Conservation (phyloP, 2,329 filamentous ascomycete genomes). For the Fusarium sp. region DNA sequence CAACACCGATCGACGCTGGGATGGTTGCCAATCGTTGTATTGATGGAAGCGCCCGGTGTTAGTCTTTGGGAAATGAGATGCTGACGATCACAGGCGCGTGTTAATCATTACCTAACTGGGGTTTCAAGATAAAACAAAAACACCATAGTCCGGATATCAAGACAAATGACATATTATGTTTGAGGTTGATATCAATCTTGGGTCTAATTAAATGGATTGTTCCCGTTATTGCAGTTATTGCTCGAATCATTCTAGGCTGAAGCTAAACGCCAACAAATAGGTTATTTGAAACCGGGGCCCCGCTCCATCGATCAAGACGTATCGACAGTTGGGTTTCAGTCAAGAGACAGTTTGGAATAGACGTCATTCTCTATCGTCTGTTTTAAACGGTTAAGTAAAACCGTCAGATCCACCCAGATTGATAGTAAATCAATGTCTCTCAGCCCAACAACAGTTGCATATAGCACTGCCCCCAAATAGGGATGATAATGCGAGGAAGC, state of each 20-base stretch:
- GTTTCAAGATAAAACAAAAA: not conserved
- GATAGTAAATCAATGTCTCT: not conserved
- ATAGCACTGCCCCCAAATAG: conserved; percentile 10
- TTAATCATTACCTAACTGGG: conserved; percentile 3
- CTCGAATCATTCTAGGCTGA: not conserved
- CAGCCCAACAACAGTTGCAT: not conserved
- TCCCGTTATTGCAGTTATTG: not conserved
- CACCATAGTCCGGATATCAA: not conserved
- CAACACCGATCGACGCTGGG: conserved; percentile 22
- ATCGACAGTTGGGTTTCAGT: not conserved
- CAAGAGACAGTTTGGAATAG: not conserved
- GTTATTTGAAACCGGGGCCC: not conserved
- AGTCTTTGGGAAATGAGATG: conserved; percentile 18
- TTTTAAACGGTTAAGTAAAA: not conserved
- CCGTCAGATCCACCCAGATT: not conserved
- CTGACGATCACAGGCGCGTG: conserved; percentile 14
- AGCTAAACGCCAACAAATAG: conserved; percentile 14
- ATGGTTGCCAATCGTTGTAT: conserved; percentile 5
- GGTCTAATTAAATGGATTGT: not conserved
- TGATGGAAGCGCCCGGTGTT: conserved; percentile 4
- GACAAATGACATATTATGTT: not conserved
- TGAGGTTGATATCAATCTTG: not conserved
- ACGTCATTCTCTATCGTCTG: not conserved
- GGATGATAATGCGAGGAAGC: conserved; percentile 40
- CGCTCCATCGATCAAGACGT: not conserved